Evolutionary conservation across 495 filamentous ascomycete species (phyloP).

Genomic region (Halenospora varia): DNA sequence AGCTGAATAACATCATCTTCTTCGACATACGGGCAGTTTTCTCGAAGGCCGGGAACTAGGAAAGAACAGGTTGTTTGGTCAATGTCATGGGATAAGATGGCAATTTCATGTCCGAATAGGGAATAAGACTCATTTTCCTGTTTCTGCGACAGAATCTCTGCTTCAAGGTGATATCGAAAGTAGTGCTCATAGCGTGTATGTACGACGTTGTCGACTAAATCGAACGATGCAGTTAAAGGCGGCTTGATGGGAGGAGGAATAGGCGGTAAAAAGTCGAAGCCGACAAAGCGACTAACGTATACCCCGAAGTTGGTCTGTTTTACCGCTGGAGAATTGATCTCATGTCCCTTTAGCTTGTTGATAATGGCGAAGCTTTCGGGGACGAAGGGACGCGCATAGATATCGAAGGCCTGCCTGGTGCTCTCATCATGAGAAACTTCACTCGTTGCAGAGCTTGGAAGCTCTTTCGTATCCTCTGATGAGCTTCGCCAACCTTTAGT

Average conservation of each 20-base stretch:
- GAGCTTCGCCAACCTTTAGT: neutral
- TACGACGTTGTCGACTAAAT: neutral
- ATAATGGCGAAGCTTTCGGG: conserved; percentile 26
- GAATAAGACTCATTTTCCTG: conserved; percentile 22
- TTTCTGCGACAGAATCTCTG: conserved; percentile 20
- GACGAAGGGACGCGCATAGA: conserved; percentile 33
- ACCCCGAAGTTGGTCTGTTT: conserved; percentile 8
- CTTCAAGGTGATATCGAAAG: conserved; percentile 20
- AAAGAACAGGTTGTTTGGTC: conserved; percentile 14
- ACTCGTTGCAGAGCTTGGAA: too few relatives aligned
- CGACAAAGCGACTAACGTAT: conserved; percentile 2
- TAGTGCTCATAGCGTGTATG: conserved; percentile 14
- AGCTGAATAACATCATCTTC: conserved; percentile 40
- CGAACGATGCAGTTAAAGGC: neutral
- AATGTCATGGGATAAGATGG: neutral
- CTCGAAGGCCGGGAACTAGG: conserved; percentile 36
- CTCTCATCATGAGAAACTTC: too few relatives aligned
- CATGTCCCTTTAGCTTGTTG: conserved; percentile 21
- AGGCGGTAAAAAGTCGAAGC: conserved; percentile 4
- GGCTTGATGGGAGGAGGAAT: conserved; percentile 1
- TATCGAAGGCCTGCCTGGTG: conserved; percentile 22
- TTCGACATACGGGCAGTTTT: conserved; percentile 37
- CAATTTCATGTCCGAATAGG: conserved; percentile 19
- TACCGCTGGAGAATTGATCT: conserved; percentile 12
- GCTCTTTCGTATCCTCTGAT: neutral